Conservation (phyloP, 371 early-diverging fungal genomes). For the Mortierella sp. region DNA sequence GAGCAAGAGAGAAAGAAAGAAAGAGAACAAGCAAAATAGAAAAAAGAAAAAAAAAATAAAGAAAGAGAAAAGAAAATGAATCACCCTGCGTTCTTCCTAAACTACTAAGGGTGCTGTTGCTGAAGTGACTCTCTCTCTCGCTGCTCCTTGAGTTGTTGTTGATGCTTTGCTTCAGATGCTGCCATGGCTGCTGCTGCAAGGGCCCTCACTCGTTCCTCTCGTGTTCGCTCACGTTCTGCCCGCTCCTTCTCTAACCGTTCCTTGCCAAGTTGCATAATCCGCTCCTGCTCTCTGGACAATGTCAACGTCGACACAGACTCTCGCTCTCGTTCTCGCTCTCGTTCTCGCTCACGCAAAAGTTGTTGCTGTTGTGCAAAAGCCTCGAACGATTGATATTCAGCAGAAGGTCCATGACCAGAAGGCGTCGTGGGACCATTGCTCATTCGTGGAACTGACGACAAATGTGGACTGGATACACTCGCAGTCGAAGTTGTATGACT, state of each 20-base stretch:
- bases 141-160: constrained; percentile 37
- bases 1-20: too few relatives aligned
- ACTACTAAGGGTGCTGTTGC: background rate
- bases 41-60: too few relatives aligned
- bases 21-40: too few relatives aligned
- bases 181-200: constrained; percentile 53
- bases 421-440: background rate
- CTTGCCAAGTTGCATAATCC: constrained; percentile 51
- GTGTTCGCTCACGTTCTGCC: constrained; percentile 45
- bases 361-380: constrained; percentile 30
- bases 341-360: constrained; percentile 33
- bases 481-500: background rate
- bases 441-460: constrained; percentile 27
- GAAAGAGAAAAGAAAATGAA: too few relatives aligned
- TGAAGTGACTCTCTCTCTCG: constrained; percentile 16
- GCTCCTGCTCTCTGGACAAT: constrained; percentile 30
- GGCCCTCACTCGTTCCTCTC: constrained; percentile 49
- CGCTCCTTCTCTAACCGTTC: constrained; percentile 47
- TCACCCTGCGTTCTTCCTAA: too few relatives aligned
- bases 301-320: constrained; percentile 7
- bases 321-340: constrained; percentile 30
- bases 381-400: constrained; percentile 45
- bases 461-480: constrained; percentile 21
- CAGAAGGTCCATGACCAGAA: background rate
- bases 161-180: constrained; percentile 49